phyloP scores from a whole-genome alignment of 306 rosid genomes.

The Castanopsis chinensis region DNA sequence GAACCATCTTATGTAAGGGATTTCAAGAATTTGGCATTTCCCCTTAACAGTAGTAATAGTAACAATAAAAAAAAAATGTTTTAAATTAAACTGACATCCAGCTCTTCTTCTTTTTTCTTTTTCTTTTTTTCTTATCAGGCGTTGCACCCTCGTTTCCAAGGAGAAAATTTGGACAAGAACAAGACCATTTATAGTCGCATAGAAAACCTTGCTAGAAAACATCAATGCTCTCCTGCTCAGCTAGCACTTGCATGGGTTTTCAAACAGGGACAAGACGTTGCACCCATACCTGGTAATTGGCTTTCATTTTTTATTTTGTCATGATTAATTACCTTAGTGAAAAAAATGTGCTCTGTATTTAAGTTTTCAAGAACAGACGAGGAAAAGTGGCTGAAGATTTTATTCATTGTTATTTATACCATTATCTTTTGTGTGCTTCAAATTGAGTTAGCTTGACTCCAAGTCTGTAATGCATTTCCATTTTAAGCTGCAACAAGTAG shows the following conservation, averaged over 20 bases:
- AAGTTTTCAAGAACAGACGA: not conserved
- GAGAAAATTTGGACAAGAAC: conserved; percentile 48
- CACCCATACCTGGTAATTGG: conserved; percentile 48
- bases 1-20: no score
- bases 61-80: no score
- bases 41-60: no score
- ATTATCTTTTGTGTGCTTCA: no score
- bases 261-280: conserved; percentile 43
- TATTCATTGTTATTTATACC: no score
- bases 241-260: conserved; percentile 54
- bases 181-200: conserved; percentile 42
- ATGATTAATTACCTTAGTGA: not conserved
- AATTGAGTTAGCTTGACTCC: no score
- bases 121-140: conserved; percentile 16
- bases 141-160: conserved; percentile 29
- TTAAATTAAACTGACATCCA: no score
- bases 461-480: no score
- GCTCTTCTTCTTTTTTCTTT: not conserved
- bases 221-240: conserved; percentile 39
- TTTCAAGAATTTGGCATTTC: no score
- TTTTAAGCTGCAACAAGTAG: no score
- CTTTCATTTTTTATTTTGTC: not conserved
- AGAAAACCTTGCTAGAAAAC: conserved; percentile 37
- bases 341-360: not conserved
- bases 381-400: not conserved